Evolutionary conservation across 371 early-diverging fungal species (phyloP).

Genomic region (Mucor racemosus): DNA sequence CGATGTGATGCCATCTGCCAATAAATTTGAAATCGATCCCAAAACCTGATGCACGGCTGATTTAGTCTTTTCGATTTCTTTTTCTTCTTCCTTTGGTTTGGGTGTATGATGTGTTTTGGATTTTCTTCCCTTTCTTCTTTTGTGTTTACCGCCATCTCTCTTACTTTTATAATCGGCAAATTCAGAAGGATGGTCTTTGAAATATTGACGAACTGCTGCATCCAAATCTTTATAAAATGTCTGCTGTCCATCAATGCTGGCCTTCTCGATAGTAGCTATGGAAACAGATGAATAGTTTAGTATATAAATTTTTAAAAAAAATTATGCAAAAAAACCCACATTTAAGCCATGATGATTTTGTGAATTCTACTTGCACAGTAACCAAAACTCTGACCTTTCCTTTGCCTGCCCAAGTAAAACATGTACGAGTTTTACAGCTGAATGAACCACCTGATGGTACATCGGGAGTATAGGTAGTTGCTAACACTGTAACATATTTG

Average conservation of each 20-base stretch:
- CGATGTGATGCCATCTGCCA: constrained; percentile 19
- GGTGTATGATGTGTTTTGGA: not conserved
- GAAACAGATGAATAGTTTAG: not conserved
- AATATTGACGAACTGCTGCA: constrained; percentile 16
- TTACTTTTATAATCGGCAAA: constrained; percentile 1
- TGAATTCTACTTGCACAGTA: constrained; percentile 72
- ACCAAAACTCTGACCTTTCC: constrained; percentile 65
- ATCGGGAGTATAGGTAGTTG: constrained; percentile 77
- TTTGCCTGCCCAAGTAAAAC: constrained; percentile 77
- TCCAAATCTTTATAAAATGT: constrained; percentile 61
- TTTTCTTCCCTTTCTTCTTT: constrained; percentile 8
- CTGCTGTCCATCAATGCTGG: constrained; percentile 60
- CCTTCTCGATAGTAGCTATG: constrained; percentile 27
- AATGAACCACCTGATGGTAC: constrained; percentile 88
- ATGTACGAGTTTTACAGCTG: constrained; percentile 71
- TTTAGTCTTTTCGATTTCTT: not conserved
- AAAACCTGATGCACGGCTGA: constrained; percentile 12
- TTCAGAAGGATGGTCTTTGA: constrained; percentile 15
- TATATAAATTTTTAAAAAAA: not conserved
- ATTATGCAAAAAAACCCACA: constrained; percentile 35
- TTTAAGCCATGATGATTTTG: constrained; percentile 76
- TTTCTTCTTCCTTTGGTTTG: not conserved
- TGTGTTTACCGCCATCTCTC: constrained; percentile 5
- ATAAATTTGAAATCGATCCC: constrained; percentile 5
- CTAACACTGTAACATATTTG: constrained; percentile 57